phyloP scores from a whole-genome alignment of 2,329 filamentous ascomycete species.

The Reticulascus tulasneorum region DNA sequence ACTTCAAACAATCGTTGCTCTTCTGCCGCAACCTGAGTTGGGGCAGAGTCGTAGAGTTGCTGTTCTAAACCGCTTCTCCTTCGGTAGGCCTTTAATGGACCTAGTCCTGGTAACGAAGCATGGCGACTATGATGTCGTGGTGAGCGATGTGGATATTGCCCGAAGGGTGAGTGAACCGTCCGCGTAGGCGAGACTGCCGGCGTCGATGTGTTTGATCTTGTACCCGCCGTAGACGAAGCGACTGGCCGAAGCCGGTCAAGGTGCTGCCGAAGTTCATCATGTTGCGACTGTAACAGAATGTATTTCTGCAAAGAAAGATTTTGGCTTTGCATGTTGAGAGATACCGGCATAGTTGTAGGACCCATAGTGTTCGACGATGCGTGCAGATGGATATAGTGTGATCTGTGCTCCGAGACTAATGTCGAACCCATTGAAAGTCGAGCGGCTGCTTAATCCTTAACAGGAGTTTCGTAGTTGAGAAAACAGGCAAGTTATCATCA shows the following conservation, averaged over 20 bases:
- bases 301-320: slow-evolving; percentile 52
- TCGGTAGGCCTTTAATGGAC: too few relatives aligned
- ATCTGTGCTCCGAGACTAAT: slow-evolving; percentile 12
- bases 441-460: not conserved
- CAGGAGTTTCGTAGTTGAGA: not conserved
- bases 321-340: slow-evolving; percentile 29
- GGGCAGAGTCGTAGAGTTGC: too few relatives aligned
- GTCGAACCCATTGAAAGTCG: slow-evolving; percentile 16
- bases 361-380: slow-evolving; percentile 9
- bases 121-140: slow-evolving; percentile 42
- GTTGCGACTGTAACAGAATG: slow-evolving; percentile 49
- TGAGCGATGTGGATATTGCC: slow-evolving; percentile 13
- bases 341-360: slow-evolving; percentile 3
- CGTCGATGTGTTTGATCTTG: slow-evolving; percentile 36
- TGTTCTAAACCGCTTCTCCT: too few relatives aligned
- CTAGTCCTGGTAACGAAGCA: slow-evolving; percentile 18
- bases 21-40: slow-evolving; percentile 46
- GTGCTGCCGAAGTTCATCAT: slow-evolving; percentile 47
- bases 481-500: not conserved
- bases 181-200: slow-evolving; percentile 58
- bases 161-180: slow-evolving; percentile 39
- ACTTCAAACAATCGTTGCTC: slow-evolving; percentile 52
- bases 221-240: slow-evolving; percentile 25
- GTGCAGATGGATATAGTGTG: slow-evolving; percentile 7
- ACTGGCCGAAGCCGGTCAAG: slow-evolving; percentile 48